Conservation (phyloP, 495 filamentous ascomycete species). For the Sphaerosporella brunnea region DNA sequence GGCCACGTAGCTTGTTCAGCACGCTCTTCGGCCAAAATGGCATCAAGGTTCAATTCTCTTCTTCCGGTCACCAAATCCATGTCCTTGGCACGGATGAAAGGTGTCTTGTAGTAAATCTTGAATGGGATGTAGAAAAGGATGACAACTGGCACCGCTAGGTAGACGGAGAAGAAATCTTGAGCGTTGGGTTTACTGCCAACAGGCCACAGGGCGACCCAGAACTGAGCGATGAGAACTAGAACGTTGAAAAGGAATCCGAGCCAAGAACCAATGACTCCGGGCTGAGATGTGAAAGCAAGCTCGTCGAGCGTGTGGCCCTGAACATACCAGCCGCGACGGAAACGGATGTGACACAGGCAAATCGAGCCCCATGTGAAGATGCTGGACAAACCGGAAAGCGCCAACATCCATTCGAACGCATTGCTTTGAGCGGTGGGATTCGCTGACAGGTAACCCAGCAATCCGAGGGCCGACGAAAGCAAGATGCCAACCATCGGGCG, state of each 20-base stretch:
- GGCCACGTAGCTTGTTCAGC: constrained; percentile 60
- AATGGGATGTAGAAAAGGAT: constrained; percentile 56
- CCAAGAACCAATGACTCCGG: constrained; percentile 69
- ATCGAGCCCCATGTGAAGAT: constrained; percentile 92
- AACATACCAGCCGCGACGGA: constrained; percentile 58
- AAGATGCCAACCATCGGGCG: constrained; percentile 60
- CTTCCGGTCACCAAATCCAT: constrained; percentile 86
- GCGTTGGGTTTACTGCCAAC: constrained; percentile 37
- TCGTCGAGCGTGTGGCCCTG: constrained; percentile 56
- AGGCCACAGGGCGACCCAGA: constrained; percentile 81
- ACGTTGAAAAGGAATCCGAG: constrained; percentile 62
- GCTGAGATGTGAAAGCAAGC: constrained; percentile 62
- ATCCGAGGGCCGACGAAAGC: constrained; percentile 49
- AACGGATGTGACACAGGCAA: constrained; percentile 78
- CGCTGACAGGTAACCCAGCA: constrained; percentile 64
- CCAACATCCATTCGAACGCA: constrained; percentile 76
- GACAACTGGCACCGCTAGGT: constrained; percentile 72
- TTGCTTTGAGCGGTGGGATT: constrained; percentile 37
- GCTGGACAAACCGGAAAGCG: constrained; percentile 69
- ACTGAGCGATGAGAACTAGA: constrained; percentile 74
- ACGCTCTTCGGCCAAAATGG: constrained; percentile 57
- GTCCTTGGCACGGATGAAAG: constrained; percentile 42
- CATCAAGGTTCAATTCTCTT: constrained; percentile 62
- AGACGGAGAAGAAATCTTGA: constrained; percentile 52
- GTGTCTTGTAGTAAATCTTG: constrained; percentile 59